phyloP scores from a whole-genome alignment of 352 stramenopile genomes.

The Phytopythium helicoides region DNA sequence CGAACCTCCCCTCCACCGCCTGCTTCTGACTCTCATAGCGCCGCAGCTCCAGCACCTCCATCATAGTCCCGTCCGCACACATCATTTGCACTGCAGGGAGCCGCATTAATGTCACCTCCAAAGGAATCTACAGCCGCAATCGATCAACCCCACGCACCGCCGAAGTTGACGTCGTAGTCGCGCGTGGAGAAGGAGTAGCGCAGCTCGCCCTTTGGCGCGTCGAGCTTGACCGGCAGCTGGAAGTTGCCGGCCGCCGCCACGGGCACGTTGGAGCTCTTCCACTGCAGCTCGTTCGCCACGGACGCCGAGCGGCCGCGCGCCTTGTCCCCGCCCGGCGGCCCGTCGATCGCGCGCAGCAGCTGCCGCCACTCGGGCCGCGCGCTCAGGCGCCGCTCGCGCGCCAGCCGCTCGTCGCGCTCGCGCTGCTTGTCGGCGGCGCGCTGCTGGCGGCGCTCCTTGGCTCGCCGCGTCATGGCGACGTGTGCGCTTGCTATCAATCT shows the following conservation, averaged over 20 bases:
- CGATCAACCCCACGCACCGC: too few relatives aligned
- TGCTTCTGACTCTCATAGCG: constrained; percentile 70
- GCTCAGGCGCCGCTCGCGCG: constrained; percentile 40
- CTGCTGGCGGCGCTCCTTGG: constrained; percentile 68
- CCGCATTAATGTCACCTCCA: not conserved
- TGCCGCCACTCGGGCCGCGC: constrained; percentile 49
- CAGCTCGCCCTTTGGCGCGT: constrained; percentile 51
- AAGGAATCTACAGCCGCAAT: too few relatives aligned
- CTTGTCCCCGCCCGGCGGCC: constrained; percentile 7
- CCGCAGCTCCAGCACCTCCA: constrained; percentile 46
- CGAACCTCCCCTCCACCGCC: constrained; percentile 35
- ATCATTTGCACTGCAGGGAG: constrained; percentile 60
- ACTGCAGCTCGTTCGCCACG: constrained; percentile 53
- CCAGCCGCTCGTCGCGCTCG: constrained; percentile 29
- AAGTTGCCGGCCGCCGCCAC: constrained; percentile 64
- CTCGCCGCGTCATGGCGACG: constrained; percentile 62
- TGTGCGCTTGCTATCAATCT: not conserved
- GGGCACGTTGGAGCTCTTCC: constrained; percentile 73
- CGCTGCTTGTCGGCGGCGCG: constrained; percentile 59
- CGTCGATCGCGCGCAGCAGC: constrained; percentile 61
- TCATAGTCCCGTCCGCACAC: constrained; percentile 45
- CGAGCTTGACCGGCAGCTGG: constrained; percentile 72
- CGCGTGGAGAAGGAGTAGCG: constrained; percentile 66
- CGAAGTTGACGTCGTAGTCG: constrained; percentile 76
- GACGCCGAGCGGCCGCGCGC: not conserved